Evolutionary conservation across 1,139 yeast species (phyloP).

Genomic region (Spathaspora sp.): DNA sequence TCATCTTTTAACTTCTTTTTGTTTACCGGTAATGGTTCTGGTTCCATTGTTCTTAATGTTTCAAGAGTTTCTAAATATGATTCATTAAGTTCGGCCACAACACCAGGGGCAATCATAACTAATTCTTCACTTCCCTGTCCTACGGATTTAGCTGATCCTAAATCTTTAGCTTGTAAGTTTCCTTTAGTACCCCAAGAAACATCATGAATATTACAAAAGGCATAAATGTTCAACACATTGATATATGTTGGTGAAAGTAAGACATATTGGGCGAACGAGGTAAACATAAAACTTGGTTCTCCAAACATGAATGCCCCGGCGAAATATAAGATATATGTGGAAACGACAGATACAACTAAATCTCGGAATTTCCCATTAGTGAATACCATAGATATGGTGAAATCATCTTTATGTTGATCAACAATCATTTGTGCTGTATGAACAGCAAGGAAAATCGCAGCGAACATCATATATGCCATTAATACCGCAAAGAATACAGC

Average conservation of each 20-base stretch:
- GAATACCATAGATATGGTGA: conserved; percentile 49
- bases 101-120: conserved; percentile 66
- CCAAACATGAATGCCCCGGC: conserved; percentile 72
- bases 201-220: conserved; percentile 84
- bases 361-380: conserved; percentile 74
- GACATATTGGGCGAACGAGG: conserved; percentile 70
- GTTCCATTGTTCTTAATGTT: conserved; percentile 35
- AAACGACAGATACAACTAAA: conserved; percentile 77
- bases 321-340: conserved; percentile 82
- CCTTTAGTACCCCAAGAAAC: conserved; percentile 90
- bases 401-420: conserved; percentile 40
- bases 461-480: conserved; percentile 54
- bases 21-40: conserved; percentile 20
- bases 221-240: conserved; percentile 77
- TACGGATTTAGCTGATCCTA: conserved; percentile 65
- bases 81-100: conserved; percentile 59
- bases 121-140: conserved; percentile 58
- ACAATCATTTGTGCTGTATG: conserved; percentile 53
- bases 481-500: conserved; percentile 43
- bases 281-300: conserved; percentile 78
- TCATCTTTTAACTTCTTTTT: conserved; percentile 33
- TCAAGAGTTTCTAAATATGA: conserved; percentile 54
- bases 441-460: conserved; percentile 81
- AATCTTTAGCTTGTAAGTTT: conserved; percentile 58
- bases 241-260: conserved; percentile 73